Base-by-base conservation (phyloP, 495 filamentous ascomycete species). In the Aspergillus mulundensis region DNA sequence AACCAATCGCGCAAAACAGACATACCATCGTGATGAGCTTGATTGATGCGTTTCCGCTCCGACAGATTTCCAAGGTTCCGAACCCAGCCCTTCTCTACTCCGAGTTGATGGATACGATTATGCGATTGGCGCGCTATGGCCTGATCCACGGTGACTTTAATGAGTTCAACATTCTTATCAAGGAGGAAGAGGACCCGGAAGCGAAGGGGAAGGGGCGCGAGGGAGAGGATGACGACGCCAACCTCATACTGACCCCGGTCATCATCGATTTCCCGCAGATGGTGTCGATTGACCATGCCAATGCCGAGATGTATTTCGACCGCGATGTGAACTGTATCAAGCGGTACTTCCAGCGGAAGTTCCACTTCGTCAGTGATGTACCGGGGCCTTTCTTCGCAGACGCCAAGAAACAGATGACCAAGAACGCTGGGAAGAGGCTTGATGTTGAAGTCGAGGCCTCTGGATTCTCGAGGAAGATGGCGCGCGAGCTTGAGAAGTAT, bases 101-200 rank as follows among this genome's bases (percentile, higher is more conserved):
- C 34, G 87, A 96, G 50, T 75, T 99, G 50, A 95, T 99, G 69
- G 81, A 85, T 50, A 83, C 96, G 57, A 90, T 97, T 56, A 67
- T 99, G 41, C 77, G 83, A 47, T 80, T 99, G 21, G 94, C 94
- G n/a, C 78, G 81, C 25, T 85, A 87, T 62, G 95, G 94, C 7
- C 74, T 99, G 53, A 97, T 99, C 51, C 94, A 99, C 69, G 95
- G 94, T 60, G 94, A 99, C 68, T 97, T 96, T 76, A 99, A 99
- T 75, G 95, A 97, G 74, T 99, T 99, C 78, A 99, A 99, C 66
- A 90, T 99, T 55, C 78, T 99, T 18, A 85, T 97, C 70, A 85
- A 91, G 60, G 91, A 95, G 62, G 79, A 83, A 30, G 69, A 71
- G 32, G 62, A 74, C 19, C 65, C 74, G 1, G 72, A 75, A 18